Base-by-base conservation (phyloP, 768 basidiomycete genomes). In the Kwoniella bestiolae region DNA sequence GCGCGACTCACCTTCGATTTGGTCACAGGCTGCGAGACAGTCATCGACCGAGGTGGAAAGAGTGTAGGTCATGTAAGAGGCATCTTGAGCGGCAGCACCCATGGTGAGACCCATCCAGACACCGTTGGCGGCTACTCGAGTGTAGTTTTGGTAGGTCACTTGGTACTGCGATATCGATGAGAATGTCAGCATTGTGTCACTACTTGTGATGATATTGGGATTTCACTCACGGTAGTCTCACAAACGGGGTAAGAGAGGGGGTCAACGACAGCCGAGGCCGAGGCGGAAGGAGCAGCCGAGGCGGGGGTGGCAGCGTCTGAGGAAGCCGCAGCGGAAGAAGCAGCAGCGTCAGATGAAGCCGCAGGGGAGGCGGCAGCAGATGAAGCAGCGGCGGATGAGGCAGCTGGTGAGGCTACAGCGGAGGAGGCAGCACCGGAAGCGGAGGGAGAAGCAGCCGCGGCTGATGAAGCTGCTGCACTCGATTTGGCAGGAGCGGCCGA, bases 1-100 rank as follows among this genome's bases (percentile, higher is more conserved):
- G 38, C 38, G 38, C 38, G 38, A 45, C 50, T 52, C 60, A 63
- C 69, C 65, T 50, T 66, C 67, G 44, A 73, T 68, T 32, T 61
- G 31, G 62, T 66, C 60, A 61, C 72, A 74, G 28, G 72, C 72
- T n/a, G 41, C 50, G 25, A 74, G 65, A 58, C 72, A 74, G 59
- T 70, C 69, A 50, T 66, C 66, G 50, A 74, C 64, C 7, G 63
- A 61, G 58, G 60, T 68, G 32, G 72, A 52, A 38, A 74, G 72
- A 26, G 72, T 74, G 69, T 74, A 74, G 57, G 72, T 74, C 72
- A 74, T 70, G 72, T 74, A 74, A 16, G 63, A 66, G 28, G 56
- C 66, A 49, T 74, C 72, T 47, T 68, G 69, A 26, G 69, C 45
- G n/a, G 72, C 72, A 52, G 72, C 46, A 47, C 72, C 72, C 60